Evolutionary conservation across 2,329 filamentous ascomycete genomes (phyloP).

Genomic region (Fusarium sp.): DNA sequence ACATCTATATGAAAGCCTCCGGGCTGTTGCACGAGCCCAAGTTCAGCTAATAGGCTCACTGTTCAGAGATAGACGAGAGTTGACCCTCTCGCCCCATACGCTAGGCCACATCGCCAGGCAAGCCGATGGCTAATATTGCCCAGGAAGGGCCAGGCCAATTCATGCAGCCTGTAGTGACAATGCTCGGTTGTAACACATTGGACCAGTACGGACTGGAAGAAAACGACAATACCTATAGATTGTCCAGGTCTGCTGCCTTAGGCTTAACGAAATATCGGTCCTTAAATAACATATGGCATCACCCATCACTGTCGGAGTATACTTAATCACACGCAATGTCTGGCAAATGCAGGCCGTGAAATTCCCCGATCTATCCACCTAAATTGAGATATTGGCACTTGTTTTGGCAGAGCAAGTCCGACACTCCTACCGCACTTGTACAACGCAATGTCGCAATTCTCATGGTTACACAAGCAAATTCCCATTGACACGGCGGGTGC

Average conservation of each 20-base stretch:
- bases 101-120: background rate
- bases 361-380: background rate
- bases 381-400: background rate
- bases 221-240: background rate
- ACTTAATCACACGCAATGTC: background rate
- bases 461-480: constrained; percentile 11
- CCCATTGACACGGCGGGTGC: constrained; percentile 4
- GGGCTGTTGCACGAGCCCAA: background rate
- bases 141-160: background rate
- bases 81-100: background rate
- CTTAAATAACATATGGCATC: constrained; percentile 1
- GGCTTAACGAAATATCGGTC: background rate
- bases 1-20: background rate
- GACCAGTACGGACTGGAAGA: background rate
- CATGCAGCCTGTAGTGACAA: background rate
- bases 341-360: background rate
- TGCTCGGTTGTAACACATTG: background rate
- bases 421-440: background rate
- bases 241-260: background rate
- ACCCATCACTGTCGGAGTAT: background rate
- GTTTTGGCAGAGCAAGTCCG: background rate
- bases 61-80: background rate
- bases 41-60: background rate
- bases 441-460: constrained; percentile 2
- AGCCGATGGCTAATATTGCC: background rate